phyloP scores from a whole-genome alignment of 179 eudicot species.

The Spinacia oleracea region DNA sequence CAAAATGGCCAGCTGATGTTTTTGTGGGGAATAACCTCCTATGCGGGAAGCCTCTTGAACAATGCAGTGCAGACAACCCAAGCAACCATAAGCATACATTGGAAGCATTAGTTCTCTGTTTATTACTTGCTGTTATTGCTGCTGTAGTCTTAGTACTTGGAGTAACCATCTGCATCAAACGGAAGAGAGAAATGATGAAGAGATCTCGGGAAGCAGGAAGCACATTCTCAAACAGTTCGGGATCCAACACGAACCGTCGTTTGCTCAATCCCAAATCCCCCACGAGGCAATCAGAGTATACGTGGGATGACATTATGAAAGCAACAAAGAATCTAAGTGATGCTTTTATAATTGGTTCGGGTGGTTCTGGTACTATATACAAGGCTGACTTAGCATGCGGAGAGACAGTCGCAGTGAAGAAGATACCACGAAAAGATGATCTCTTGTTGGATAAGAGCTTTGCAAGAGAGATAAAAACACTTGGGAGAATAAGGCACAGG shows the following conservation, averaged over 20 bases:
- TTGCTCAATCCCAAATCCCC: conserved; percentile 54
- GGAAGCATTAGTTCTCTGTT: conserved; percentile 48
- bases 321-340: conserved; percentile 93
- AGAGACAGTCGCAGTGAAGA: conserved; percentile 84
- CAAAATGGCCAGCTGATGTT: conserved; percentile 67
- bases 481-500: conserved; percentile 90
- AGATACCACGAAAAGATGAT: conserved; percentile 72
- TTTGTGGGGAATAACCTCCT: conserved; percentile 67
- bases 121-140: conserved; percentile 58
- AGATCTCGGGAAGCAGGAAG: conserved; percentile 43
- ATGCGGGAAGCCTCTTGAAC: conserved; percentile 74
- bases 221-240: conserved; percentile 56
- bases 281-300: conserved; percentile 47
- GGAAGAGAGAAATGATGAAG: conserved; percentile 43
- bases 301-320: conserved; percentile 87
- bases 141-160: conserved; percentile 57
- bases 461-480: conserved; percentile 82
- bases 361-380: conserved; percentile 91
- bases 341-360: conserved; percentile 76
- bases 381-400: conserved; percentile 70
- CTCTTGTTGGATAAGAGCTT: conserved; percentile 71
- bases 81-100: conserved; percentile 34
- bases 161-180: conserved; percentile 54
- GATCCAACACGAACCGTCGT: conserved; percentile 61
- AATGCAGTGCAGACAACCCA: conserved; percentile 36